These are phyloP conservation scores for Thalassiosira profunda DNA, from an alignment of 108 stramenopile species.

Conservation along the genomic window DNA sequence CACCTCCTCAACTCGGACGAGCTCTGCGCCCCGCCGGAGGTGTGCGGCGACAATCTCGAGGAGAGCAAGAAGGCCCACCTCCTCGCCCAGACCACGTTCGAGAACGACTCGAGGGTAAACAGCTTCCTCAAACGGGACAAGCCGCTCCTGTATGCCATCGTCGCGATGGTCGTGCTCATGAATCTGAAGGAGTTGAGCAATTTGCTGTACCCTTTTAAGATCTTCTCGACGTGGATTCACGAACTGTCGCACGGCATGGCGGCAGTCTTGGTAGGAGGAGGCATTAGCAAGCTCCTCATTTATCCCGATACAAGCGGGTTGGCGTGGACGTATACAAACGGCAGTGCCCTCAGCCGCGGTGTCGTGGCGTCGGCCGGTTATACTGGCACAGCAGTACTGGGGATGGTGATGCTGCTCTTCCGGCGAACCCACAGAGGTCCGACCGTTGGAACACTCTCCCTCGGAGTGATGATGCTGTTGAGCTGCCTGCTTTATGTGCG, in stretches of 20 bases:
- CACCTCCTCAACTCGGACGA: too few relatives aligned
- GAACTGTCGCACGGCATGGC: constrained; percentile 68
- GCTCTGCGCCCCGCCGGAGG: too few relatives aligned
- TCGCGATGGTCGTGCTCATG: constrained; percentile 49
- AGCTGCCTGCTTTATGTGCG: constrained; percentile 52
- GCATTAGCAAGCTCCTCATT: constrained; percentile 45
- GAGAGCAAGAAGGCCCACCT: too few relatives aligned
- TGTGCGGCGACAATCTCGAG: too few relatives aligned
- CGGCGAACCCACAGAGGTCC: constrained; percentile 57
- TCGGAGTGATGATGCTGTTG: constrained; percentile 58
- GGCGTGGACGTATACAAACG: constrained; percentile 41
- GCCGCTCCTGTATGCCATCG: constrained; percentile 44
- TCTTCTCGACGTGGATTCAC: constrained; percentile 76
- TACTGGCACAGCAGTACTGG: constrained; percentile 58
- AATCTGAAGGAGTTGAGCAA: constrained; percentile 46
- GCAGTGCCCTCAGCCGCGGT: constrained; percentile 32
- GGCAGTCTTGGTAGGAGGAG: constrained; percentile 44
- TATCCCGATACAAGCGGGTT: constrained; percentile 63
- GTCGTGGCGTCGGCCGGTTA: constrained; percentile 67
- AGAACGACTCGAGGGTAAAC: too few relatives aligned
- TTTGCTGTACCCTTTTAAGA: constrained; percentile 61
- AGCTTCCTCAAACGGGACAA: too few relatives aligned
- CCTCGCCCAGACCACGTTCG: too few relatives aligned
- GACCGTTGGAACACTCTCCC: constrained; percentile 53
- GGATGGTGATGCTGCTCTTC: constrained; percentile 60